Evolutionary conservation across 2,329 filamentous ascomycete genomes (phyloP).

Genomic region (Emydomyces testavorans): DNA sequence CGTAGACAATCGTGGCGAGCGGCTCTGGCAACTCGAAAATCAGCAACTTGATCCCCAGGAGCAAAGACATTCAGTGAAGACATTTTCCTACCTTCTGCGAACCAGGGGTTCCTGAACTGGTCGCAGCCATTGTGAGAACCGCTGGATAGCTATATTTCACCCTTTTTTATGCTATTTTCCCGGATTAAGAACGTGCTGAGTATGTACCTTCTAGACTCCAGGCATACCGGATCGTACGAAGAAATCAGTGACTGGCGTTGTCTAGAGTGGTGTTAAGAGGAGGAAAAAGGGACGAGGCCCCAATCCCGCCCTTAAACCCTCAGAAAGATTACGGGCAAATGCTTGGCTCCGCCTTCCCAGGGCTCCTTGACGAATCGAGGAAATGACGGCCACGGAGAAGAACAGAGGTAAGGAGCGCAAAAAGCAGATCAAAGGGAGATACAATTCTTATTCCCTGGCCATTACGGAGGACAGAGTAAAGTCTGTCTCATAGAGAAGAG

Average conservation of each 20-base stretch:
- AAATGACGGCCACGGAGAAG: constrained; percentile 4
- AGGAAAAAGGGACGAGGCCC: neutral
- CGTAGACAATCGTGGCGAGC: constrained; percentile 11
- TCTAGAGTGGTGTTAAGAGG: neutral
- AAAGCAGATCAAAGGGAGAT: neutral
- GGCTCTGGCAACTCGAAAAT: constrained; percentile 11
- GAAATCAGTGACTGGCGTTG: too few relatives aligned
- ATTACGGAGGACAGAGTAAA: too few relatives aligned
- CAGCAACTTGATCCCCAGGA: neutral
- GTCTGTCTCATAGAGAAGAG: too few relatives aligned
- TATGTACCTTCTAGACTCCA: neutral
- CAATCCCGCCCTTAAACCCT: neutral
- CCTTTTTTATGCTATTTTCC: too few relatives aligned
- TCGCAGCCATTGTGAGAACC: neutral
- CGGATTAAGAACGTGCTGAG: too few relatives aligned
- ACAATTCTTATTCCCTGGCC: neutral
- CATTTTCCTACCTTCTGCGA: constrained; percentile 1
- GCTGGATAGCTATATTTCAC: neutral
- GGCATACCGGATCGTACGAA: neutral
- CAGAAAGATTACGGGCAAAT: neutral
- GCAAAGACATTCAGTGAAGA: neutral
- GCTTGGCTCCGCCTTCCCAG: constrained; percentile 11
- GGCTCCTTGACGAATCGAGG: neutral
- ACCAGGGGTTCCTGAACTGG: neutral
- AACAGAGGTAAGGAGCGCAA: neutral